Evolutionary conservation across 169 alveolate species (phyloP).

Genomic region (Eimeria necatrix): DNA sequence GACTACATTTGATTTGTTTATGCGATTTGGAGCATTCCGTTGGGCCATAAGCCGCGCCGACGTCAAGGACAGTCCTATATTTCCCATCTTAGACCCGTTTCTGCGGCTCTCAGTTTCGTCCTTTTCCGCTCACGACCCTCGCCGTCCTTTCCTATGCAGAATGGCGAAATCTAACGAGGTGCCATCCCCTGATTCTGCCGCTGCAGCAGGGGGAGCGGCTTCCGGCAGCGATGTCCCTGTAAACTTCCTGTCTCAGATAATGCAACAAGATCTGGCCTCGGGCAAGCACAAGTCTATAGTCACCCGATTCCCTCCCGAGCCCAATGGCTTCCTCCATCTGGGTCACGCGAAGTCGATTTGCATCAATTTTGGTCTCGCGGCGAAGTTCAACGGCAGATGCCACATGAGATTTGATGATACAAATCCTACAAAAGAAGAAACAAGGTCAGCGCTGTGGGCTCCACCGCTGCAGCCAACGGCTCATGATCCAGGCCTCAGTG

Average conservation of each 20-base stretch:
- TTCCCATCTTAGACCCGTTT: too few species aligned
- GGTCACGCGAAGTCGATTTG: constrained; percentile 99
- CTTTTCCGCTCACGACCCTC: too few species aligned
- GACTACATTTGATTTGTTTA: too few species aligned
- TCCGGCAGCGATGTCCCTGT: neutral
- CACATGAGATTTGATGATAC: constrained; percentile 99
- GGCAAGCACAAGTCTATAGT: constrained; percentile 68
- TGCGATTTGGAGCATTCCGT: too few species aligned
- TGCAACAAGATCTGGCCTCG: constrained; percentile 67
- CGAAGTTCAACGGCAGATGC: constrained; percentile 95
- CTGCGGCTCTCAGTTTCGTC: too few species aligned
- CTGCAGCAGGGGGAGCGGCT: neutral
- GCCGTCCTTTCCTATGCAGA: too few species aligned
- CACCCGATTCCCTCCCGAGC: constrained; percentile 99
- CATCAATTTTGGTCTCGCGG: constrained; percentile 97
- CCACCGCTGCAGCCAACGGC: neutral
- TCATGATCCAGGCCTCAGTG: too few species aligned
- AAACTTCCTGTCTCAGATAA: constrained; percentile 70
- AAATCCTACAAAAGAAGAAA: constrained; percentile 98
- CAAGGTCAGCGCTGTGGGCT: constrained; percentile 85
- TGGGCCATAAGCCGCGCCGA: too few species aligned
- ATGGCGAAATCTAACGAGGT: too few species aligned
- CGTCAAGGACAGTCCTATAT: too few species aligned
- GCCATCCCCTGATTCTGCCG: neutral
- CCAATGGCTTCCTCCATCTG: constrained; percentile 99